Evolutionary conservation across 225 moss, liverwort and hornwort genomes (phyloP).

Genomic region (Asterella californica): DNA sequence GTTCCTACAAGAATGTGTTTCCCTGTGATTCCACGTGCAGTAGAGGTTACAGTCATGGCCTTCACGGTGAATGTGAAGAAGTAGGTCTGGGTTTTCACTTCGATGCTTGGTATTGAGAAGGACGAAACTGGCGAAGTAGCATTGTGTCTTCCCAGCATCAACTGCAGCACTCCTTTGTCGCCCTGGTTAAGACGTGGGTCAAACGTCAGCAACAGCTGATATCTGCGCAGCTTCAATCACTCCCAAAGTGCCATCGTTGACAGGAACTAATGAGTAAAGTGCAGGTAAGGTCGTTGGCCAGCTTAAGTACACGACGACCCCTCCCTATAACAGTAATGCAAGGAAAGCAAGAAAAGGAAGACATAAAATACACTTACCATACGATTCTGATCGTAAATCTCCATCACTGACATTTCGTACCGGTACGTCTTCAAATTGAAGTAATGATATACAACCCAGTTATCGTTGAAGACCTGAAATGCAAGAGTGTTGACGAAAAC

Average conservation of each 20-base stretch:
- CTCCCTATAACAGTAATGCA: not conserved
- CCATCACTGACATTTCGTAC: constrained; percentile 93
- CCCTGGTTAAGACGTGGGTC: constrained; percentile 53
- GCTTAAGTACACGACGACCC: not conserved
- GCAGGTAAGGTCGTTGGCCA: not conserved
- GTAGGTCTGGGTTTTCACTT: constrained; percentile 80
- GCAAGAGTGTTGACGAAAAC: not conserved
- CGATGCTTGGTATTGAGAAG: constrained; percentile 62
- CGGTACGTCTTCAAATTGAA: constrained; percentile 91
- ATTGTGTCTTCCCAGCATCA: constrained; percentile 91
- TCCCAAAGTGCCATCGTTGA: not conserved
- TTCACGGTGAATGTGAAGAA: constrained; percentile 84
- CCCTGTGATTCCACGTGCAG: constrained; percentile 83
- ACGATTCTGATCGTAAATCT: constrained; percentile 82
- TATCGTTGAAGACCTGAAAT: constrained; percentile 82
- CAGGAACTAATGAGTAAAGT: not conserved
- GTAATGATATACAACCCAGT: constrained; percentile 97
- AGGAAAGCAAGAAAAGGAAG: not conserved
- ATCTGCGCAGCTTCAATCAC: not conserved
- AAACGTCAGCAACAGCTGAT: not conserved
- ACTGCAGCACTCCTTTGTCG: constrained; percentile 69
- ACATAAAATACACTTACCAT: constrained; percentile 50
- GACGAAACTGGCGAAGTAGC: constrained; percentile 75
- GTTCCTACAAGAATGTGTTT: constrained; percentile 87
- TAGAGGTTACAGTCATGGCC: constrained; percentile 78